Percentiles rank a stretch among this genome's conserved stretches.
phyloP scores from a whole-genome alignment of 257 asterid species.

The Phtheirospermum japonicum region DNA sequence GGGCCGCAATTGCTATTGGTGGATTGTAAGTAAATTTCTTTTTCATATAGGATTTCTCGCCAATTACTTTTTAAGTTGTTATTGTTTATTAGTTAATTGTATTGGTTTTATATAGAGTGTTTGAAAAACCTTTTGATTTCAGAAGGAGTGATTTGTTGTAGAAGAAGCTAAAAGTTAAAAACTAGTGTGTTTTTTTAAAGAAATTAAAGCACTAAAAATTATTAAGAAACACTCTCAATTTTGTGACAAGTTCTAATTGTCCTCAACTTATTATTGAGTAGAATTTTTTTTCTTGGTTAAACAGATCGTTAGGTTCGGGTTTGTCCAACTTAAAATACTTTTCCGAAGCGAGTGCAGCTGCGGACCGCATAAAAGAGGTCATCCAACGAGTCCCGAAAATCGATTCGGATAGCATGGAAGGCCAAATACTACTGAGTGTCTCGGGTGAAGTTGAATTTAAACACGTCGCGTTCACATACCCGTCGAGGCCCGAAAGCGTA shows the following conservation, averaged over 20 bases:
- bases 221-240: no score
- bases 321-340: constrained; percentile 72
- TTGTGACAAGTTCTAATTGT: no score
- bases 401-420: constrained; percentile 67
- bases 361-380: constrained; percentile 66
- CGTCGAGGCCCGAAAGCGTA: constrained; percentile 71
- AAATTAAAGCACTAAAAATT: no score
- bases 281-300: constrained; percentile 13
- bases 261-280: no score
- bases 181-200: no score
- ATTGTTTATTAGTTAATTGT: no score
- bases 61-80: no score
- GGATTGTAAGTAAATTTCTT: constrained; percentile 61
- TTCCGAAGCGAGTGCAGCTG: constrained; percentile 76
- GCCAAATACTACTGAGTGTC: constrained; percentile 46
- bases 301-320: constrained; percentile 79
- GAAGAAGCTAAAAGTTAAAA: no score
- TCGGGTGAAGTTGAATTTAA: constrained; percentile 70
- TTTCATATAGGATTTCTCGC: neutral
- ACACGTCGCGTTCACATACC: constrained; percentile 62
- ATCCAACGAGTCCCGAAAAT: constrained; percentile 69
- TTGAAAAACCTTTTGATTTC: neutral
- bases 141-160: neutral
- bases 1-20: constrained; percentile 77
- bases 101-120: neutral